Evolutionary conservation across 176 grass and related monocot species (phyloP).

Genomic region (Triticum urartu): DNA sequence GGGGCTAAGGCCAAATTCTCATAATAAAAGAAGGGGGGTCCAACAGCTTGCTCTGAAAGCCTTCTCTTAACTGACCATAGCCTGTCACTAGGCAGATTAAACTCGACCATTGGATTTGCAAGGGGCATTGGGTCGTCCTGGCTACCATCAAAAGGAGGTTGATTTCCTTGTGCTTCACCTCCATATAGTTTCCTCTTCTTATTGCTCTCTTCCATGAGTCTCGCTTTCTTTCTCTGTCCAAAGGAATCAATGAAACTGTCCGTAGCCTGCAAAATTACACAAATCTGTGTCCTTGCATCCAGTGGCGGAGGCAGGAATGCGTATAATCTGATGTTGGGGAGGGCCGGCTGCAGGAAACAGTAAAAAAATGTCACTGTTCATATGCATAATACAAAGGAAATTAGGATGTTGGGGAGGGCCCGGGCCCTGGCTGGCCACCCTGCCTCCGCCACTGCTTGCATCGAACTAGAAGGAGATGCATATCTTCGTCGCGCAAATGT

Average conservation of each 20-base stretch:
- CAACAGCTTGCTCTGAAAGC: constrained; percentile 36
- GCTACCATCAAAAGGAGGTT: constrained; percentile 18
- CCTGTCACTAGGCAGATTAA: constrained; percentile 49
- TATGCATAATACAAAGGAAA: no score
- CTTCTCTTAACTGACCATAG: constrained; percentile 13
- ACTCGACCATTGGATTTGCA: constrained; percentile 72
- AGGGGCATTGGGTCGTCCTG: constrained; percentile 21
- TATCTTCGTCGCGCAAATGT: neutral
- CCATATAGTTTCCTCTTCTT: constrained; percentile 45
- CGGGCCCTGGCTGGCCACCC: no score
- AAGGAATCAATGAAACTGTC: neutral
- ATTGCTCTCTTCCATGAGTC: neutral
- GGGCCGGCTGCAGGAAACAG: no score
- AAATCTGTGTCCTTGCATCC: neutral
- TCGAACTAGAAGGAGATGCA: neutral
- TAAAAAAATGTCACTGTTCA: no score
- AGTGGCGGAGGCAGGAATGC: no score
- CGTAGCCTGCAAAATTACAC: constrained; percentile 18
- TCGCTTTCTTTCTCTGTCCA: constrained; percentile 11
- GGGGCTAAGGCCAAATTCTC: constrained; percentile 78
- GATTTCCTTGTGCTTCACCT: constrained; percentile 29
- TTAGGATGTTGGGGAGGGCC: no score
- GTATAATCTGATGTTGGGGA: no score
- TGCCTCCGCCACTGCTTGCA: neutral
- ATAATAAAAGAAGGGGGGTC: constrained; percentile 78